Evolutionary conservation across 75 land plant genomes (phyloP).

Genomic region (Pseudotsuga menziesii): DNA sequence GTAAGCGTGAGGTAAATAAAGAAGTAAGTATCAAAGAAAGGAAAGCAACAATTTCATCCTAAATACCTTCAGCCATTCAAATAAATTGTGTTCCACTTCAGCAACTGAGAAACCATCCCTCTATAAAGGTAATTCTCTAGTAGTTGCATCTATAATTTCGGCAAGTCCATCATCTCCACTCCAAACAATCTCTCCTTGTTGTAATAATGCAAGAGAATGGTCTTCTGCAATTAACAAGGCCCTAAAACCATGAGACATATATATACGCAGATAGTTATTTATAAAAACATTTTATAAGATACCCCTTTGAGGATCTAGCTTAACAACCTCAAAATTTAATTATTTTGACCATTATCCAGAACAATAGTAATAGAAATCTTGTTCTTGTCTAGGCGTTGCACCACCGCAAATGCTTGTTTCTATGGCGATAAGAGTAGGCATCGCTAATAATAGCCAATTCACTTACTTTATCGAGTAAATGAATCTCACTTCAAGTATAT

Average conservation of each 20-base stretch:
- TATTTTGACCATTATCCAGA: conserved; percentile 25
- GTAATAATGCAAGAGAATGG: conserved; percentile 74
- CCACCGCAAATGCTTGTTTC: conserved; percentile 61
- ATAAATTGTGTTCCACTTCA: conserved; percentile 79
- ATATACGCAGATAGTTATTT: conserved; percentile 75
- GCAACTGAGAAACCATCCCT: conserved; percentile 87
- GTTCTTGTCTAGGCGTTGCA: conserved; percentile 34
- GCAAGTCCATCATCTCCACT: conserved; percentile 96
- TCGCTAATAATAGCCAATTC: conserved; percentile 51
- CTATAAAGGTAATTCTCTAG: conserved; percentile 82
- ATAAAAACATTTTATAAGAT: conserved; percentile 65
- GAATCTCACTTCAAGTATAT: conserved; percentile 27
- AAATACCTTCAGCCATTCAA: conserved; percentile 91
- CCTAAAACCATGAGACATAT: conserved; percentile 86
- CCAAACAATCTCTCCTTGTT: conserved; percentile 97
- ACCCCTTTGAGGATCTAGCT: conserved; percentile 64
- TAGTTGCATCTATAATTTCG: conserved; percentile 66
- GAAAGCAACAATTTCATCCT: background rate
- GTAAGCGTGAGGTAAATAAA: background rate
- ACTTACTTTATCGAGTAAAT: conserved; percentile 38
- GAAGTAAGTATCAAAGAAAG: background rate
- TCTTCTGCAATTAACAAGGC: conserved; percentile 90
- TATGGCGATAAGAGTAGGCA: conserved; percentile 44
- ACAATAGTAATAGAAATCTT: conserved; percentile 46
- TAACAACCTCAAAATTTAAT: conserved; percentile 40